Evolutionary conservation across 192 early-diverging fungal genomes (phyloP).

Genomic region (Coemansia aciculifera): DNA sequence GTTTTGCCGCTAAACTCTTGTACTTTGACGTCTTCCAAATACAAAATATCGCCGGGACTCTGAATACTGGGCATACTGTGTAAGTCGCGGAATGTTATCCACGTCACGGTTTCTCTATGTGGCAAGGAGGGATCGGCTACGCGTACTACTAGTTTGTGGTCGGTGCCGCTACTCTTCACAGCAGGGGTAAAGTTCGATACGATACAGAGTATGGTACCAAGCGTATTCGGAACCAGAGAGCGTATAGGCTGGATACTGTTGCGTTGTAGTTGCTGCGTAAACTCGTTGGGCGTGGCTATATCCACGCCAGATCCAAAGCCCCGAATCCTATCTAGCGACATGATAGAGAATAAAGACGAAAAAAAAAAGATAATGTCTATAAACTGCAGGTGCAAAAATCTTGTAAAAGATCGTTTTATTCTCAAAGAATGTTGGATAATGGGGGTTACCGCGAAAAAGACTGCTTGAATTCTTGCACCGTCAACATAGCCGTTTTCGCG

Average conservation of each 20-base stretch:
- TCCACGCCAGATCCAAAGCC: not conserved
- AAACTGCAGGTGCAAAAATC: not conserved
- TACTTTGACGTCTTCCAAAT: constrained; percentile 16
- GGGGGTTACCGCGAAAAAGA: constrained; percentile 33
- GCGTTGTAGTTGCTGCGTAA: not conserved
- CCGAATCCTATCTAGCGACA: not conserved
- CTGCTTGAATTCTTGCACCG: constrained; percentile 49
- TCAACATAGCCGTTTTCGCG: constrained; percentile 49
- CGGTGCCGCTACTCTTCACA: not conserved
- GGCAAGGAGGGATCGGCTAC: constrained; percentile 17
- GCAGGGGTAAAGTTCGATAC: not conserved
- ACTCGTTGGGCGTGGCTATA: constrained; percentile 2
- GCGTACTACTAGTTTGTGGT: constrained; percentile 13
- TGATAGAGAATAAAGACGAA: not conserved
- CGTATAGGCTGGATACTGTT: not conserved
- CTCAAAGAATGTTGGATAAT: not conserved
- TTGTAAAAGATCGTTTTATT: not conserved
- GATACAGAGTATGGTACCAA: not conserved
- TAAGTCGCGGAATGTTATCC: constrained; percentile 8
- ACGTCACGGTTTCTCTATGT: not conserved
- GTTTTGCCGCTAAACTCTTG: not conserved
- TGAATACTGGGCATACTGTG: constrained; percentile 19
- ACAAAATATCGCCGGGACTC: constrained; percentile 22
- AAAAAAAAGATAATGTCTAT: not conserved
- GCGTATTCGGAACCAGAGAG: not conserved